These are phyloP conservation scores for Picochlorum sp. DNA, from an alignment of 139 green algal genomes.

Conservation along the genomic window DNA sequence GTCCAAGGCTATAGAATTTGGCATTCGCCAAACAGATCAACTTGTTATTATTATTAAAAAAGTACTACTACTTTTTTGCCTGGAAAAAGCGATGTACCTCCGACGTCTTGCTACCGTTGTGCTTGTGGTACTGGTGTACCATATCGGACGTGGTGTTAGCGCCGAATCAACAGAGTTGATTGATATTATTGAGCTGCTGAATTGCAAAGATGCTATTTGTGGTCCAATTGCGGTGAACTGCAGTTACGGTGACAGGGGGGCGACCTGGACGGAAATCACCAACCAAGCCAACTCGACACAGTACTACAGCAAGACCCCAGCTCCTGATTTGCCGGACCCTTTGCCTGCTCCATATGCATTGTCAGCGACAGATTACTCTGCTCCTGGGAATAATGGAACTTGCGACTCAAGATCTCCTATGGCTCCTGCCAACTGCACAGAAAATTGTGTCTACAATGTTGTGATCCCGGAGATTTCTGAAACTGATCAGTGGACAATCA, in stretches of 20 bases:
- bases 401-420: constrained; percentile 1
- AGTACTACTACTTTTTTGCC: too few species aligned
- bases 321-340: not conserved
- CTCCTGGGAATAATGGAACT: not conserved
- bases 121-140: not conserved
- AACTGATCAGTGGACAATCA: constrained; percentile 1
- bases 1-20: too few species aligned
- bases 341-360: constrained; percentile 2
- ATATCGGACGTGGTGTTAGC: not conserved
- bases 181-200: constrained; percentile 1
- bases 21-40: too few species aligned
- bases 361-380: not conserved
- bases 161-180: not conserved
- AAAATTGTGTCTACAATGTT: not conserved
- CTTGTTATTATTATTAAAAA: too few species aligned
- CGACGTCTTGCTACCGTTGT: not conserved
- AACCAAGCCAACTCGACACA: constrained; percentile 1
- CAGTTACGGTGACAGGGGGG: constrained; percentile 1
- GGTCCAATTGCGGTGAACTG: constrained; percentile 3
- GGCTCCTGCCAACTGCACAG: not conserved
- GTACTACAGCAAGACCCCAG: not conserved
- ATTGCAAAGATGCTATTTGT: not conserved
- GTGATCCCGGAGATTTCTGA: not conserved
- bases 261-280: not conserved
- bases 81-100: too few species aligned